These are phyloP conservation scores for Gaeumannomyces sp. DNA, from an alignment of 2,329 filamentous ascomycete species.

Conservation along the genomic window DNA sequence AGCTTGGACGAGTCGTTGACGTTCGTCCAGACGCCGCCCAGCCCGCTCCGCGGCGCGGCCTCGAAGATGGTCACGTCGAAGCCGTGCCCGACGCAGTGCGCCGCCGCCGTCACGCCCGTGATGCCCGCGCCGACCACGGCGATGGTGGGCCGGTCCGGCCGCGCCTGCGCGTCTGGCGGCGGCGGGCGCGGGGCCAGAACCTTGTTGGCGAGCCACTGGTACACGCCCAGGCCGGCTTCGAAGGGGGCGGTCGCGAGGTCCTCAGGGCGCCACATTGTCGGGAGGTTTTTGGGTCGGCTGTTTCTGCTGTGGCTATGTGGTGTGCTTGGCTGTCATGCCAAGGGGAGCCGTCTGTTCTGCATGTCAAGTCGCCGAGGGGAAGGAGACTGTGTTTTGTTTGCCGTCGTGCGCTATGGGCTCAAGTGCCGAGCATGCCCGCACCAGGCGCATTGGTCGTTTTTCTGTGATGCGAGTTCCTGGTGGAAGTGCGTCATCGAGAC, in stretches of 20 bases:
- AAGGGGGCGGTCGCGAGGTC: conserved; percentile 32
- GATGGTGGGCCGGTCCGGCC: conserved; percentile 53
- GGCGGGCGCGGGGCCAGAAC: conserved; percentile 67
- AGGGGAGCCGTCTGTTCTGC: too few relatives aligned
- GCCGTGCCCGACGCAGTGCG: conserved; percentile 79
- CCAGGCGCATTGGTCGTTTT: not conserved
- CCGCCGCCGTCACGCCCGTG: conserved; percentile 70
- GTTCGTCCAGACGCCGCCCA: conserved; percentile 73
- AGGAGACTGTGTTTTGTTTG: not conserved
- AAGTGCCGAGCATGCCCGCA: not conserved
- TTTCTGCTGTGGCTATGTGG: not conserved
- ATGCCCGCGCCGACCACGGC: conserved; percentile 67
- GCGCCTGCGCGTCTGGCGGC: conserved; percentile 51
- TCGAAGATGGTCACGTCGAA: conserved; percentile 80
- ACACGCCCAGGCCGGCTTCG: conserved; percentile 55
- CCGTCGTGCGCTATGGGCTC: not conserved
- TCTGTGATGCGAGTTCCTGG: too few relatives aligned
- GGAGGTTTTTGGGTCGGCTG: not conserved
- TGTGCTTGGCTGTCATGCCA: not conserved
- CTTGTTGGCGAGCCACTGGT: conserved; percentile 58
- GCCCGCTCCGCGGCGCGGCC: conserved; percentile 53
- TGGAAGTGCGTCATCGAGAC: not conserved
- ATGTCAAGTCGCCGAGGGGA: not conserved
- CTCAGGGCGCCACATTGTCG: conserved; percentile 1
- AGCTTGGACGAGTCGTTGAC: conserved; percentile 17